phyloP scores from a whole-genome alignment of 2,329 filamentous ascomycete genomes.

The Fusarium irregulare region DNA sequence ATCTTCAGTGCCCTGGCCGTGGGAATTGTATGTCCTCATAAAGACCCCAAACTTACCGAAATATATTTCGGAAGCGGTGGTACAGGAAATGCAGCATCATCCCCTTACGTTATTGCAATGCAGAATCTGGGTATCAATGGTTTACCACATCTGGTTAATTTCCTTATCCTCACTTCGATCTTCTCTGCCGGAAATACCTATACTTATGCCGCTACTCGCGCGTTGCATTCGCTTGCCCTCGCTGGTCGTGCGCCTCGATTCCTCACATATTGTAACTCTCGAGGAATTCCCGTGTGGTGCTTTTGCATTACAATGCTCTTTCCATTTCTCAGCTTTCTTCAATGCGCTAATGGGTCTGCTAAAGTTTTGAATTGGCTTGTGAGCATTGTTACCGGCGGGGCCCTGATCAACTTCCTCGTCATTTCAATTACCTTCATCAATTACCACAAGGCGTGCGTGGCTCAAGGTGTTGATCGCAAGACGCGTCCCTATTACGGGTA shows the following conservation, averaged over 20 bases:
- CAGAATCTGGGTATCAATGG: constrained; percentile 61
- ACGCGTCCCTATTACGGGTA: constrained; percentile 66
- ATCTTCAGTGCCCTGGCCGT: constrained; percentile 63
- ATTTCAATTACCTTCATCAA: constrained; percentile 60
- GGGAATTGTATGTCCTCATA: constrained; percentile 66
- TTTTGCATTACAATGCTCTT: constrained; percentile 64
- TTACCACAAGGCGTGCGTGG: constrained; percentile 63
- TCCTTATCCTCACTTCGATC: constrained; percentile 56
- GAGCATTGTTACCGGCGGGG: constrained; percentile 64
- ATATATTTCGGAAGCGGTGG: constrained; percentile 56
- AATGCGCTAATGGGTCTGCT: constrained; percentile 59
- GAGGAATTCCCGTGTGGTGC: constrained; percentile 69
- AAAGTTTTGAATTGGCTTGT: constrained; percentile 64
- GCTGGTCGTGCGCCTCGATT: constrained; percentile 61
- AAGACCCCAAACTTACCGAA: constrained; percentile 67
- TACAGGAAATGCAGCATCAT: constrained; percentile 61
- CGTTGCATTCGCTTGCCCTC: constrained; percentile 61
- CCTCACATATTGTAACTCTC: constrained; percentile 67
- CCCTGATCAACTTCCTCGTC: constrained; percentile 70
- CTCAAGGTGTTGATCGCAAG: constrained; percentile 62
- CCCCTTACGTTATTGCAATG: constrained; percentile 55
- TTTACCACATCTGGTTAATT: constrained; percentile 68
- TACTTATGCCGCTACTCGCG: constrained; percentile 61
- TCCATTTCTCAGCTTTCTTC: constrained; percentile 63
- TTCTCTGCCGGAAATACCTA: constrained; percentile 47